Evolutionary conservation across 1,284 basidiomycete species (phyloP).

Genomic region (Ceratobasidium theobromae): DNA sequence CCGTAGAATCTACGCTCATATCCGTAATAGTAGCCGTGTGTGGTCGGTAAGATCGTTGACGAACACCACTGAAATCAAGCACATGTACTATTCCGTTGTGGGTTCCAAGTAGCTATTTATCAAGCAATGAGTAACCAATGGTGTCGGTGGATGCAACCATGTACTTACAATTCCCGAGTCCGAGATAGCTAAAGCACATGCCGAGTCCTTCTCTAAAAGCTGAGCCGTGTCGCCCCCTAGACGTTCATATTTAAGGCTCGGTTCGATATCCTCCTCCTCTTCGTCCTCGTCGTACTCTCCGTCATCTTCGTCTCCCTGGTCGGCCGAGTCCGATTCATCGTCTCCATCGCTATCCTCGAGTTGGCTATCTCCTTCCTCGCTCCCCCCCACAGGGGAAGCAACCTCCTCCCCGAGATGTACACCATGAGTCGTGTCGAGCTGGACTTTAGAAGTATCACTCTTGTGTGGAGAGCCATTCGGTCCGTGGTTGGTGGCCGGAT

Average conservation of each 20-base stretch:
- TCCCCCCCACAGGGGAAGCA: constrained; percentile 32
- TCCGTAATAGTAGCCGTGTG: constrained; percentile 91
- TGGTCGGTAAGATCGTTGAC: constrained; percentile 88
- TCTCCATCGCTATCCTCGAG: constrained; percentile 28
- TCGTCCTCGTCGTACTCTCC: constrained; percentile 59
- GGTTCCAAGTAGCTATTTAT: constrained; percentile 78
- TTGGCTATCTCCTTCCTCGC: constrained; percentile 25
- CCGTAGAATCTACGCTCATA: constrained; percentile 80
- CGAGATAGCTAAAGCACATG: constrained; percentile 78
- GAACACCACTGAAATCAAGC: constrained; percentile 75
- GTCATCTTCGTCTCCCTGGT: constrained; percentile 44
- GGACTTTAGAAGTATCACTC: not conserved
- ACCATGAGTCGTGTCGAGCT: not conserved
- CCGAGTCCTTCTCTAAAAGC: constrained; percentile 86
- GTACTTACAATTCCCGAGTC: constrained; percentile 68
- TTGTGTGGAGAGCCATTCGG: not conserved
- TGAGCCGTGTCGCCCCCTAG: constrained; percentile 74
- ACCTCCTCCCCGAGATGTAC: constrained; percentile 23
- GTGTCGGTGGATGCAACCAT: constrained; percentile 29
- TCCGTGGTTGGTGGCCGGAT: not conserved
- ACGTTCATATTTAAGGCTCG: constrained; percentile 86
- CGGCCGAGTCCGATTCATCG: constrained; percentile 37
- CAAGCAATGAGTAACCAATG: constrained; percentile 20
- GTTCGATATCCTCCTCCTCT: constrained; percentile 76
- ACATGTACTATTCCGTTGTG: constrained; percentile 91